These are phyloP conservation scores for Fusarium subglutinans DNA, from an alignment of 2,329 filamentous ascomycete genomes.

Conservation along the genomic window DNA sequence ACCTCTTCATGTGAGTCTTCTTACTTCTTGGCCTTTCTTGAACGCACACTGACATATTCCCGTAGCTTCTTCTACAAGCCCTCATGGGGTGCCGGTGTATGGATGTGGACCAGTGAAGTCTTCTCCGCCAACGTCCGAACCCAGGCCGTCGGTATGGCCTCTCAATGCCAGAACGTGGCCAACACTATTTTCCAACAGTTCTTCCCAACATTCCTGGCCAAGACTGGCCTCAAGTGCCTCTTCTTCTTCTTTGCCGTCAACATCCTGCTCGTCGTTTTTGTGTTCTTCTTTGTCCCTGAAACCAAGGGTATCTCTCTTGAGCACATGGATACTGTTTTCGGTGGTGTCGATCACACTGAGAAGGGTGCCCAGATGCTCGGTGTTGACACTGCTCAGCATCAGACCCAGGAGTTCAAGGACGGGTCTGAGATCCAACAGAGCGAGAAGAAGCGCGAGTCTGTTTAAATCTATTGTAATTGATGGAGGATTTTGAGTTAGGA, in stretches of 20 bases:
- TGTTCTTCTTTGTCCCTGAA: constrained; percentile 62
- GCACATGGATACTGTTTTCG: constrained; percentile 70
- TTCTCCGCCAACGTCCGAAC: constrained; percentile 78
- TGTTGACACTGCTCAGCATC: constrained; percentile 5
- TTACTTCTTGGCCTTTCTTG: too few species aligned
- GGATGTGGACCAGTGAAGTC: constrained; percentile 76
- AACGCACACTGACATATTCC: background rate
- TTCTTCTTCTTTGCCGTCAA: constrained; percentile 49
- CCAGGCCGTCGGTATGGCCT: constrained; percentile 74
- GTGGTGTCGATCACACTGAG: constrained; percentile 44
- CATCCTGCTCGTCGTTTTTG: constrained; percentile 58
- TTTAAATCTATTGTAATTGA: constrained; percentile 8
- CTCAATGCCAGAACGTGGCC: constrained; percentile 69
- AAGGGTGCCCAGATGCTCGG: constrained; percentile 44
- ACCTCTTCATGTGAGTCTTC: constrained; percentile 61
- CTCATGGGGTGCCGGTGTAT: constrained; percentile 74
- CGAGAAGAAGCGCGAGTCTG: constrained; percentile 36
- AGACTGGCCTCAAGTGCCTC: constrained; percentile 57
- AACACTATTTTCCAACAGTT: constrained; percentile 76
- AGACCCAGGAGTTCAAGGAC: constrained; percentile 35
- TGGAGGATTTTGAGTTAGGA: background rate
- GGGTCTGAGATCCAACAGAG: constrained; percentile 34
- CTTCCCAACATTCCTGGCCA: constrained; percentile 73
- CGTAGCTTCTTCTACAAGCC: constrained; percentile 71
- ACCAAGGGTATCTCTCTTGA: constrained; percentile 67